A percentile compares a stretch with the other conserved stretches of the same genome.
phyloP scores from a whole-genome alignment of 345 rosid genomes.

The Acer campestre region DNA sequence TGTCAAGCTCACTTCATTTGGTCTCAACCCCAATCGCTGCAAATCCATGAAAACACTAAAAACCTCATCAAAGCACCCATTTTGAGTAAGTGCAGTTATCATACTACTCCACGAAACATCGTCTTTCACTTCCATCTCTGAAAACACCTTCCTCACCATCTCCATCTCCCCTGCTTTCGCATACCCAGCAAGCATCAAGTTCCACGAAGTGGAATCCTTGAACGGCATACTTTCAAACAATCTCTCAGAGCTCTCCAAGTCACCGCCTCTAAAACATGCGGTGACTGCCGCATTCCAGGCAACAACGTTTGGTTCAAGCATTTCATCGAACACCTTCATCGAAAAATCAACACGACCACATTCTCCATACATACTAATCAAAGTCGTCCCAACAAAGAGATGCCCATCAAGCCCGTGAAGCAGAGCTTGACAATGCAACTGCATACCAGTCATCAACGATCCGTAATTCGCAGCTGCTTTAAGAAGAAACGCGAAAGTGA shows the following conservation, averaged over 20 bases:
- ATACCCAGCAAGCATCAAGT: constrained; percentile 39
- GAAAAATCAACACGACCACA: constrained; percentile 28
- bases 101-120: constrained; percentile 43
- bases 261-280: constrained; percentile 24
- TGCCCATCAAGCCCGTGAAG: constrained; percentile 27
- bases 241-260: constrained; percentile 17
- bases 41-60: constrained; percentile 34
- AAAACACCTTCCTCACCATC: constrained; percentile 28
- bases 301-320: constrained; percentile 32
- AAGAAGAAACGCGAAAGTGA: constrained; percentile 46
- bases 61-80: constrained; percentile 32
- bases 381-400: constrained; percentile 40
- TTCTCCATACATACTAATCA: constrained; percentile 44
- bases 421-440: constrained; percentile 37
- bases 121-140: constrained; percentile 35
- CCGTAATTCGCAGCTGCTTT: constrained; percentile 46
- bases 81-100: constrained; percentile 39
- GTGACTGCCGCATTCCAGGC: constrained; percentile 40
- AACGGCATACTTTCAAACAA: constrained; percentile 33
- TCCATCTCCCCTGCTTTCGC: constrained; percentile 33
- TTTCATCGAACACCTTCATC: constrained; percentile 39
- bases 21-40: constrained; percentile 28
- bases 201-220: constrained; percentile 47
- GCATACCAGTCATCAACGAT: constrained; percentile 36
- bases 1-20: constrained; percentile 41